Evolutionary conservation across 257 asterid genomes (phyloP).

Genomic region (Solanum chilense): DNA sequence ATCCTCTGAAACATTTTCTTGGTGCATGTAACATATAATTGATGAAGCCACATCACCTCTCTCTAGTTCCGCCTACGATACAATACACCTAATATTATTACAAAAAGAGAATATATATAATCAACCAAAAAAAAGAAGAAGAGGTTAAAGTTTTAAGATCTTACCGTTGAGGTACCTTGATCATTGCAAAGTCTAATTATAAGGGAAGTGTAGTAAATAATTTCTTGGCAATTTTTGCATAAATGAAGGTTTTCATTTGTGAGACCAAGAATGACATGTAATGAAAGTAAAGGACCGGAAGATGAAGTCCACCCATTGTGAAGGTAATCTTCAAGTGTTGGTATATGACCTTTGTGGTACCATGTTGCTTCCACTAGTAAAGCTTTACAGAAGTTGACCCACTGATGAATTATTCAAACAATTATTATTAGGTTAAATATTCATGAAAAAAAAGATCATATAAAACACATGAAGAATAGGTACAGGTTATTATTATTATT

Average conservation of each 20-base stretch:
- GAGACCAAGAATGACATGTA: constrained; percentile 25
- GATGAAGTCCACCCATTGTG: constrained; percentile 48
- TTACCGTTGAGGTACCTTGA: constrained; percentile 48
- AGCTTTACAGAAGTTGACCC: constrained; percentile 47
- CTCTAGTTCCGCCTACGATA: constrained; percentile 38
- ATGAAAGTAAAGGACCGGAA: constrained; percentile 28
- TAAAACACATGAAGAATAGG: not conserved
- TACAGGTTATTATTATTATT: not conserved
- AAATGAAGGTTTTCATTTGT: constrained; percentile 3
- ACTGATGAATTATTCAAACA: constrained; percentile 20
- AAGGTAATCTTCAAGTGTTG: constrained; percentile 43
- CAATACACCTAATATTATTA: not conserved
- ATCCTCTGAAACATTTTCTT: constrained; percentile 27
- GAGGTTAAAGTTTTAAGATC: not conserved
- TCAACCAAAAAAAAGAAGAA: not conserved
- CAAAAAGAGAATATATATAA: not conserved
- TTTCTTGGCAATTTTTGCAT: constrained; percentile 11
- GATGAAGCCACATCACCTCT: constrained; percentile 63
- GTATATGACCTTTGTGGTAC: constrained; percentile 24
- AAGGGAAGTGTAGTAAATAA: constrained; percentile 24
- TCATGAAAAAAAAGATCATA: not conserved
- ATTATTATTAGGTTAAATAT: not conserved
- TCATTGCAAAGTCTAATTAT: constrained; percentile 54
- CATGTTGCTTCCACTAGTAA: constrained; percentile 44
- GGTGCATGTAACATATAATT: constrained; percentile 47